These are phyloP conservation scores for Jimgerdemannia flammicorona DNA, from an alignment of 192 early-diverging fungal species.

Conservation along the genomic window DNA sequence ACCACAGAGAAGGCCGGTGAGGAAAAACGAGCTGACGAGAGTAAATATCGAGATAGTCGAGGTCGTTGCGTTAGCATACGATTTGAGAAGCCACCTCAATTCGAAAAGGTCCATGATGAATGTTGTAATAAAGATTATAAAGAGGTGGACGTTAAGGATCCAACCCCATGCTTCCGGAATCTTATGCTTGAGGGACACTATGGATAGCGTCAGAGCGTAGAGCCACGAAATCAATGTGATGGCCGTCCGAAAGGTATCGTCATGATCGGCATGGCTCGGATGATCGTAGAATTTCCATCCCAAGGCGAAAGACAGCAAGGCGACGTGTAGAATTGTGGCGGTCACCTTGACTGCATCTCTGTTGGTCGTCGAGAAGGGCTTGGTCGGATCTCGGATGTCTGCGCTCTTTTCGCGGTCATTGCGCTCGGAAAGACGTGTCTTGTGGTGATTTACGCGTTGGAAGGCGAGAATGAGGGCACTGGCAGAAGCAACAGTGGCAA, in stretches of 20 bases:
- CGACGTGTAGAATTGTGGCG: conserved; percentile 5
- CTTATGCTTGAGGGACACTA: conserved; percentile 20
- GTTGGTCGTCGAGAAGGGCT: conserved; percentile 8
- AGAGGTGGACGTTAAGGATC: conserved; percentile 29
- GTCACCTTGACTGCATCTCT: conserved; percentile 8
- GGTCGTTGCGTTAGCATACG: not conserved
- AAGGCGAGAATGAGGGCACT: conserved; percentile 17
- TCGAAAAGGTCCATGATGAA: not conserved
- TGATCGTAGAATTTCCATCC: not conserved
- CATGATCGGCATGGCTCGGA: not conserved
- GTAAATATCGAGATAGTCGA: not conserved
- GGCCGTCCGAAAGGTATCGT: conserved; percentile 2
- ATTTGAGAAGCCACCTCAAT: not conserved
- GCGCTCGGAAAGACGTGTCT: not conserved
- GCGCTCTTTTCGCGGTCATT: not conserved
- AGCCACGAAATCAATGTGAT: conserved; percentile 19
- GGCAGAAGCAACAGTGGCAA: conserved; percentile 1
- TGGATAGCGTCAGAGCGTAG: conserved; percentile 15
- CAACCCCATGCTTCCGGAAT: conserved; percentile 25
- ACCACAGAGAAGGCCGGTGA: not conserved
- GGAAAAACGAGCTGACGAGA: not conserved
- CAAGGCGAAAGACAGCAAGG: not conserved
- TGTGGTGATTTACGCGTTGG: conserved; percentile 18
- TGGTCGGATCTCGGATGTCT: conserved; percentile 5
- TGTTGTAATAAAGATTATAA: not conserved